A percentile compares a stretch with the other conserved stretches of the same genome.
Conservation (phyloP, 2,329 filamentous ascomycete genomes). For the Botrytis elliptica region DNA sequence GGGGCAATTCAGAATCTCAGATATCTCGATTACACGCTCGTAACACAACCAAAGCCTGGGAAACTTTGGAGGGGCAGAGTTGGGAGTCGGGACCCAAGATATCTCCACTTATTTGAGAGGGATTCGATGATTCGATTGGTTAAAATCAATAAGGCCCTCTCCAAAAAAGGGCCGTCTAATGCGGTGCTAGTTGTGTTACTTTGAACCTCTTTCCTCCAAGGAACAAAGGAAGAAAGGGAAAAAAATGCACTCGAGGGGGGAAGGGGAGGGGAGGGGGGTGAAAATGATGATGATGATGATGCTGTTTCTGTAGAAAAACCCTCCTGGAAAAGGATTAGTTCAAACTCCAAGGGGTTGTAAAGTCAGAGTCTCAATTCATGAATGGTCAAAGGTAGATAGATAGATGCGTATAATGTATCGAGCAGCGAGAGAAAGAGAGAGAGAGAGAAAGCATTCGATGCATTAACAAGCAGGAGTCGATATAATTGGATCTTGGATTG, state of each 20-base stretch:
- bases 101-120: not conserved
- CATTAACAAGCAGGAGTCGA: not conserved
- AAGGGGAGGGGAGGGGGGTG: not conserved
- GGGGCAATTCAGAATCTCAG: not conserved
- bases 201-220: slow-evolving; percentile 6
- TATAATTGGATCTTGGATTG: not conserved
- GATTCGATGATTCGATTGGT: not conserved
- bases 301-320: not conserved
- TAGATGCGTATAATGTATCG: slow-evolving; percentile 1
- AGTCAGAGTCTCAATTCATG: slow-evolving; percentile 4
- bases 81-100: not conserved
- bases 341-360: not conserved
- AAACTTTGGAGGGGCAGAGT: slow-evolving; percentile 12
- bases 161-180: slow-evolving; percentile 22
- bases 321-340: not conserved
- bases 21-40: not conserved
- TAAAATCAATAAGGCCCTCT: not conserved
- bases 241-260: not conserved
- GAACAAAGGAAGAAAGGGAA: slow-evolving; percentile 1
- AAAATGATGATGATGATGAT: not conserved
- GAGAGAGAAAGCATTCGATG: not conserved
- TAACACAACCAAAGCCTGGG: slow-evolving; percentile 5
- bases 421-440: not conserved
- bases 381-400: slow-evolving; percentile 5
- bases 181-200: slow-evolving; percentile 12